Conservation (phyloP, 805 yeast species). For the Lachancea sp. region DNA sequence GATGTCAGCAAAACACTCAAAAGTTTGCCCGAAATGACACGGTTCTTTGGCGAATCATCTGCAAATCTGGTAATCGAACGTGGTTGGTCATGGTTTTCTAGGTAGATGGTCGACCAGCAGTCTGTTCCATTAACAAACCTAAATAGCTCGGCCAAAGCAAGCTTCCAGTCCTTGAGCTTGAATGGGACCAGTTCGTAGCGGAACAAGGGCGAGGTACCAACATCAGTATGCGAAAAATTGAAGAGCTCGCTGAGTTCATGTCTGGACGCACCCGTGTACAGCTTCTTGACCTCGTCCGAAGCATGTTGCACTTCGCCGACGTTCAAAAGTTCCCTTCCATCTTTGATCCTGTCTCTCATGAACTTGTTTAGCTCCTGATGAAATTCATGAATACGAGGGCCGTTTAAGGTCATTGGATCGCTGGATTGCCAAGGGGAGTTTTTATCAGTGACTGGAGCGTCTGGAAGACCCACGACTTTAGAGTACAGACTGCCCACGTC, state of each 20-base stretch:
- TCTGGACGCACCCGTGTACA: constrained; percentile 35
- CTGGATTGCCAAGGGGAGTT: constrained; percentile 38
- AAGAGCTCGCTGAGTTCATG: constrained; percentile 39
- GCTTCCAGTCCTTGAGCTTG: constrained; percentile 37
- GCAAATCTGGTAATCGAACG: constrained; percentile 48
- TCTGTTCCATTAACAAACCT: constrained; percentile 42
- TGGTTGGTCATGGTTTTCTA: constrained; percentile 56
- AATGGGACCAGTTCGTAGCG: constrained; percentile 26
- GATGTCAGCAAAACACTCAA: constrained; percentile 40
- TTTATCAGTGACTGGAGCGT: constrained; percentile 43
- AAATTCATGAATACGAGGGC: constrained; percentile 54
- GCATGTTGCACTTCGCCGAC: constrained; percentile 50
- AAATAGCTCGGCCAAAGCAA: constrained; percentile 33
- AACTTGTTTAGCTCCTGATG: constrained; percentile 42
- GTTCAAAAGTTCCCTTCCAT: constrained; percentile 46
- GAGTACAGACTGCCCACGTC: constrained; percentile 50
- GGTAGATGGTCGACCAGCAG: constrained; percentile 51
- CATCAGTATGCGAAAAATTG: constrained; percentile 29
- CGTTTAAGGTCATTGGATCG: constrained; percentile 33
- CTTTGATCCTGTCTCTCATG: constrained; percentile 30
- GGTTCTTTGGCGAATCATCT: constrained; percentile 30
- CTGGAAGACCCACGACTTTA: constrained; percentile 40
- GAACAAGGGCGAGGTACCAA: constrained; percentile 37
- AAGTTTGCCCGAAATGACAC: constrained; percentile 41
- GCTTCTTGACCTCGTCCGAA: constrained; percentile 36